Conservation (phyloP, 1,139 yeast species). For the Kodamaea alishanica region DNA sequence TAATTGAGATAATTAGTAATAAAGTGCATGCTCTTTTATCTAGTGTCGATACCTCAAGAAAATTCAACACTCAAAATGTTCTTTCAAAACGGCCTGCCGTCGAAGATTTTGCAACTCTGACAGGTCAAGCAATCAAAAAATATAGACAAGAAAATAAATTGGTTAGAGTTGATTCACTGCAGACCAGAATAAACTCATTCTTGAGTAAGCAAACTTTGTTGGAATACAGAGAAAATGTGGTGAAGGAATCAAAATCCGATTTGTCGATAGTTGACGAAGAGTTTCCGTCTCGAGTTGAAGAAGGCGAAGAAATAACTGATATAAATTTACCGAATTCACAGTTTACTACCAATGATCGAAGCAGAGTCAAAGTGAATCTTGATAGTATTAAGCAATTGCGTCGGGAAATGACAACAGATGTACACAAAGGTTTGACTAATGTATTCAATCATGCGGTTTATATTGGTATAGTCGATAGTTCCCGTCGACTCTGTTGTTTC, state of each 20-base stretch:
- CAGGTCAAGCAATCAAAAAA: constrained; percentile 21
- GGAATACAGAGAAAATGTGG: constrained; percentile 2
- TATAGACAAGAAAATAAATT: constrained; percentile 57
- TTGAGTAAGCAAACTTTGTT: constrained; percentile 18
- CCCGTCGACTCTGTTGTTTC: constrained; percentile 67
- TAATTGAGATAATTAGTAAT: constrained; percentile 57
- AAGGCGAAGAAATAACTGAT: not conserved
- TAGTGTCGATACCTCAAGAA: constrained; percentile 64
- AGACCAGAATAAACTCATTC: constrained; percentile 52
- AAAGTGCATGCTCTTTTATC: constrained; percentile 50
- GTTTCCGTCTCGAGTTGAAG: not conserved
- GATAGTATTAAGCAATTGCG: constrained; percentile 57
- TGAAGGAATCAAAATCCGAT: not conserved
- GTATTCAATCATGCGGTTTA: constrained; percentile 67
- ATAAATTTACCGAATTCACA: too few species aligned
- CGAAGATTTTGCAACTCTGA: constrained; percentile 3
- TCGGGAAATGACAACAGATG: constrained; percentile 42
- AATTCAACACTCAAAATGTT: constrained; percentile 63
- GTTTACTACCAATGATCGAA: too few species aligned
- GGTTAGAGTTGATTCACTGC: constrained; percentile 73
- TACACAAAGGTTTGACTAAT: constrained; percentile 57
- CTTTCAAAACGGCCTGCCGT: constrained; percentile 20
- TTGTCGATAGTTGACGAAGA: not conserved
- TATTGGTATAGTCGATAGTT: constrained; percentile 79
- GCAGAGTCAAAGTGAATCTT: constrained; percentile 40